Percentiles rank a stretch among this genome's conserved stretches.
Conservation (phyloP, 371 early-diverging fungal species). For the Haplosporangium sp. region DNA sequence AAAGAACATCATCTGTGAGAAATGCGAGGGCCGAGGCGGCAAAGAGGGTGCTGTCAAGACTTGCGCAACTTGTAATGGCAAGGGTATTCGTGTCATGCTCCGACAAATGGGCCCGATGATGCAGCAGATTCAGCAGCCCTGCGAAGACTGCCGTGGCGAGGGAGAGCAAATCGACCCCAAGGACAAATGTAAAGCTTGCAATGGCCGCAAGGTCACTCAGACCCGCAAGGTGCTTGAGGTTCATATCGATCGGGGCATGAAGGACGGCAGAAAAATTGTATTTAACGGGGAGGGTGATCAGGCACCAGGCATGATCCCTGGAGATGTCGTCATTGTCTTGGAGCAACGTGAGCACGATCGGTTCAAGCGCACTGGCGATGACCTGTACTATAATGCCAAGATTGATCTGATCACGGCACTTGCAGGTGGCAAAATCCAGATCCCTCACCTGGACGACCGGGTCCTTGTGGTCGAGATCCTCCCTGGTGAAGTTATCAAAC, state of each 20-base stretch:
- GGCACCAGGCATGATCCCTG: slow-evolving; percentile 73
- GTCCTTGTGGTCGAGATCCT: slow-evolving; percentile 85
- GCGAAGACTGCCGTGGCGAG: slow-evolving; percentile 89
- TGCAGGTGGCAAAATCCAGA: slow-evolving; percentile 90
- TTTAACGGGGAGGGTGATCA: slow-evolving; percentile 95
- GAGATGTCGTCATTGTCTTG: slow-evolving; percentile 92
- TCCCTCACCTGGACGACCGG: slow-evolving; percentile 92
- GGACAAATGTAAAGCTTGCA: slow-evolving; percentile 90
- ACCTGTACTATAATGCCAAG: slow-evolving; percentile 83
- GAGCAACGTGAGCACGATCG: slow-evolving; percentile 90
- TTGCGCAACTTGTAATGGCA: slow-evolving; percentile 84
- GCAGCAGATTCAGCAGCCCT: slow-evolving; percentile 96
- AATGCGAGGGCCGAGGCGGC: slow-evolving; percentile 85
- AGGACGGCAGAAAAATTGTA: slow-evolving; percentile 93
- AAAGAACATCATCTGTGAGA: slow-evolving; percentile 80
- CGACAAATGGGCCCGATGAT: slow-evolving; percentile 98
- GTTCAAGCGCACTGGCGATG: slow-evolving; percentile 92
- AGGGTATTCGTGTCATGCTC: slow-evolving; percentile 85
- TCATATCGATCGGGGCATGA: slow-evolving; percentile 94
- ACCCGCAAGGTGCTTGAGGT: slow-evolving; percentile 91
- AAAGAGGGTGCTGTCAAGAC: slow-evolving; percentile 71
- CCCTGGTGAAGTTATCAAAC: slow-evolving; percentile 95
- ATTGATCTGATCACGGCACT: slow-evolving; percentile 94
- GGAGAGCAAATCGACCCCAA: slow-evolving; percentile 90
- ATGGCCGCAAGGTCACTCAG: slow-evolving; percentile 81